Evolutionary conservation across 2,329 filamentous ascomycete species (phyloP).

Genomic region (Penicillium sp.): DNA sequence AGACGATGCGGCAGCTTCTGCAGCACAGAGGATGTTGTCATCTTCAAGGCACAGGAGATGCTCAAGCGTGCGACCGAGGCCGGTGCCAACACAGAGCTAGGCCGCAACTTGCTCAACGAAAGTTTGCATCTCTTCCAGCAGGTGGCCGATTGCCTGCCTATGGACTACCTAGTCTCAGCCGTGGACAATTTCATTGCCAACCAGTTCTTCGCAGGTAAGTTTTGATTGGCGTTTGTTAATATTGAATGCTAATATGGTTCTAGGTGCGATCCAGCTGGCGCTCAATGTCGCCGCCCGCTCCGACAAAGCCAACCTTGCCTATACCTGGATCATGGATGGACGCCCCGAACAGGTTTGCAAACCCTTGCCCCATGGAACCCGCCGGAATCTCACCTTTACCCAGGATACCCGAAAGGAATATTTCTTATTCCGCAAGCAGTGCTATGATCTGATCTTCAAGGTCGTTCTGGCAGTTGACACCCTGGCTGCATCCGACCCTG

Average conservation of each 20-base stretch:
- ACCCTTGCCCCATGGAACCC: slow-evolving; percentile 2
- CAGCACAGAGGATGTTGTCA: slow-evolving; percentile 92
- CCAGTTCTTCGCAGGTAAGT: slow-evolving; percentile 77
- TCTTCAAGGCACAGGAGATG: slow-evolving; percentile 97
- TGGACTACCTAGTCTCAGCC: slow-evolving; percentile 76
- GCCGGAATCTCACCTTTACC: slow-evolving; percentile 6
- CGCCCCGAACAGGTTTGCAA: slow-evolving; percentile 59
- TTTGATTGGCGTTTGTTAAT: slow-evolving; percentile 16
- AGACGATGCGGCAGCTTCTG: slow-evolving; percentile 96
- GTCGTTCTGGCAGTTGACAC: slow-evolving; percentile 77
- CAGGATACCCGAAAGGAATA: slow-evolving; percentile 67
- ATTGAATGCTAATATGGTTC: slow-evolving; percentile 9
- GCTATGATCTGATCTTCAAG: slow-evolving; percentile 86
- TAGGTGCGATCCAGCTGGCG: slow-evolving; percentile 80
- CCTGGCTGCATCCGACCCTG: slow-evolving; percentile 67
- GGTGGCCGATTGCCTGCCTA: slow-evolving; percentile 79
- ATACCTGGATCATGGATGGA: slow-evolving; percentile 85
- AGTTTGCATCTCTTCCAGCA: slow-evolving; percentile 85
- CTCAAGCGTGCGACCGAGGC: slow-evolving; percentile 85
- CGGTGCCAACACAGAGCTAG: slow-evolving; percentile 71
- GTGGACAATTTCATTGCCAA: slow-evolving; percentile 77
- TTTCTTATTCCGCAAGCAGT: slow-evolving; percentile 72
- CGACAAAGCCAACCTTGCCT: slow-evolving; percentile 82
- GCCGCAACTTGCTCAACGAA: slow-evolving; percentile 80
- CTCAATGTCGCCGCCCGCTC: slow-evolving; percentile 79